These are phyloP conservation scores for Tylopilus sp. DNA, from an alignment of 1,284 basidiomycete genomes.

Conservation along the genomic window DNA sequence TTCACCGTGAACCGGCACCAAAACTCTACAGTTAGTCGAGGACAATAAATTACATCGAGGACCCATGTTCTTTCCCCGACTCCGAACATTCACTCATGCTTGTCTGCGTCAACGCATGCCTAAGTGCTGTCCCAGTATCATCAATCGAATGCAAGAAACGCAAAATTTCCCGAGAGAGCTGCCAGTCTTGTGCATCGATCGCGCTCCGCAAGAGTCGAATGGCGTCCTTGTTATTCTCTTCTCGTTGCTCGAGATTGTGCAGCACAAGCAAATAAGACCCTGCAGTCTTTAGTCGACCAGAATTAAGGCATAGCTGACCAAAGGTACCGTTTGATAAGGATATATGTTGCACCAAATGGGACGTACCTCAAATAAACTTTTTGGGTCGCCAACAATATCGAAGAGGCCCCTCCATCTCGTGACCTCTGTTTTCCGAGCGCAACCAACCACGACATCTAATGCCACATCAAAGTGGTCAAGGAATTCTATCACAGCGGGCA, in stretches of 20 bases:
- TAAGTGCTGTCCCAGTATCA: constrained; percentile 73
- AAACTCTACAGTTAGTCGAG: neutral
- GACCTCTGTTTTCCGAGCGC: constrained; percentile 96
- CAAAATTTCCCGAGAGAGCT: constrained; percentile 81
- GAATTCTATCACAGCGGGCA: constrained; percentile 82
- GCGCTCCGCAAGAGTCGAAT: constrained; percentile 75
- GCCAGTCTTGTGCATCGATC: constrained; percentile 71
- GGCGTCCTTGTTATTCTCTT: constrained; percentile 76
- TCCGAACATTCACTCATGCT: constrained; percentile 19
- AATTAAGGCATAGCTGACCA: constrained; percentile 68
- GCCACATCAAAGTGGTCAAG: constrained; percentile 91
- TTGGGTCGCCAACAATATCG: constrained; percentile 85
- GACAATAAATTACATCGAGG: neutral
- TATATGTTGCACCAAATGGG: neutral
- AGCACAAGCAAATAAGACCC: constrained; percentile 91
- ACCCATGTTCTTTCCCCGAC: neutral
- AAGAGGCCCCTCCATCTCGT: constrained; percentile 89
- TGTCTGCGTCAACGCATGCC: constrained; percentile 51
- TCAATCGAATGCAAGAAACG: constrained; percentile 92
- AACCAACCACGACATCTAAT: constrained; percentile 92
- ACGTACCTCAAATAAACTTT: constrained; percentile 83
- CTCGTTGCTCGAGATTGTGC: constrained; percentile 88
- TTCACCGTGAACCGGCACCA: neutral
- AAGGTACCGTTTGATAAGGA: constrained; percentile 1
- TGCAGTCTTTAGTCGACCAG: constrained; percentile 81